Evolutionary conservation across 2,329 filamentous ascomycete genomes (phyloP), one percentile per base, ranked within the genome.

Genomic region (Coniochaeta sp.): DNA sequence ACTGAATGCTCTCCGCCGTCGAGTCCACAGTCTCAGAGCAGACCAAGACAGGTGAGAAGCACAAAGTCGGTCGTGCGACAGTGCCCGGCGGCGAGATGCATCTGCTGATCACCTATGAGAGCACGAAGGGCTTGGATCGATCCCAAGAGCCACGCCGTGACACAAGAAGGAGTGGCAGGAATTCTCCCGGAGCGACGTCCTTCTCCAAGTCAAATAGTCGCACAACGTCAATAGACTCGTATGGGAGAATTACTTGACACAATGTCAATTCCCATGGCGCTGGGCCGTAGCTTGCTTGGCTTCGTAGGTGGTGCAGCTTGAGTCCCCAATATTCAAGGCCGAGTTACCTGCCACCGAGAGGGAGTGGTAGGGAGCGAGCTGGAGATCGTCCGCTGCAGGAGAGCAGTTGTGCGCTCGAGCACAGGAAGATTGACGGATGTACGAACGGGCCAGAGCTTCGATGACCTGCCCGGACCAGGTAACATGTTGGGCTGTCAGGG

Each of bases 41-140:
- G 13, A 33, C 45, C 42, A 28, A 48, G 24, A 16, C 24, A 47
- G 14, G 18, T 24, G n/a, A 18, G 24, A 6, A 31, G 26, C 45
- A 48, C 45, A 48, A 48, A 31, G 22, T 46, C 18, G 9, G 16
- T 32, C 16, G 49, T 51, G 35, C 49, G 16, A 51, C 49, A 31
- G 5, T 42, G 14, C 35, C 24, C 38, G 26, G 46, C 49, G 49
- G 49, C 38, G 28, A 51, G 35, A 46, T 51, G 49, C 49, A 51
- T 27, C 24, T 24, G 16, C 22, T 40, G 16, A 51, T 31, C 18
- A 26, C 49, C 49, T 51, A 46, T 46, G 27, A 26, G 22, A 46
- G 28, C 18, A 6, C 14, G 10, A n/a, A 30, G n/a, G 30, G 30
- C 20, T 14, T 14, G 28, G 8, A 14, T 3, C 30, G 16, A 49